These are phyloP conservation scores for Physocladia obscura DNA, from an alignment of 192 early-diverging fungal genomes.

Conservation along the genomic window DNA sequence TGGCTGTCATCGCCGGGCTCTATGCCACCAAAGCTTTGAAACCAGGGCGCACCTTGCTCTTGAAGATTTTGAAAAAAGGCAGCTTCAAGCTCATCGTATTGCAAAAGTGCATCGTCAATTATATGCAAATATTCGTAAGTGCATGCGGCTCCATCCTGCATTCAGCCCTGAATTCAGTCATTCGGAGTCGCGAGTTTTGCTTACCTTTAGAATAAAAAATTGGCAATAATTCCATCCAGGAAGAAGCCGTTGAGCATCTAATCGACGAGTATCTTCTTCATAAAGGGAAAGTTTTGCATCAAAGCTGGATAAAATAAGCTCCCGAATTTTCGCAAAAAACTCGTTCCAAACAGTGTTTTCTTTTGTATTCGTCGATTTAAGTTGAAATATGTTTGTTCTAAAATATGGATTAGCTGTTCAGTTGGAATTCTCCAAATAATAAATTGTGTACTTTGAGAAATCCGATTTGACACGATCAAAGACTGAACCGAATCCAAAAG, in stretches of 20 bases:
- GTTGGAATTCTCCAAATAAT: background rate
- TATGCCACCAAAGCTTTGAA: slow-evolving; percentile 85
- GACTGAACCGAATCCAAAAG: slow-evolving; percentile 45
- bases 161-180: background rate
- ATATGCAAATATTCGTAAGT: slow-evolving; percentile 87
- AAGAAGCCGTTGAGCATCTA: slow-evolving; percentile 89
- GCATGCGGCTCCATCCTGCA: slow-evolving; percentile 77
- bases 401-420: background rate
- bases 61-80: slow-evolving; percentile 87
- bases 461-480: slow-evolving; percentile 87
- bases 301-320: slow-evolving; percentile 70
- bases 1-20: slow-evolving; percentile 84
- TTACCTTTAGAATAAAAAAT: slow-evolving; percentile 90
- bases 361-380: slow-evolving; percentile 32
- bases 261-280: slow-evolving; percentile 83
- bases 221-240: slow-evolving; percentile 99
- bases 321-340: slow-evolving; percentile 71
- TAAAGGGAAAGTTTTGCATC: slow-evolving; percentile 76
- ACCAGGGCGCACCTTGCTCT: slow-evolving; percentile 87
- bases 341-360: slow-evolving; percentile 70
- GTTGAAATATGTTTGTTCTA: slow-evolving; percentile 3
- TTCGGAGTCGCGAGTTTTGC: background rate
- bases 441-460: slow-evolving; percentile 42
- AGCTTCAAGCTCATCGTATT: slow-evolving; percentile 97
- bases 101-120: slow-evolving; percentile 82